These are phyloP conservation scores for Candida multigemmis DNA, from an alignment of 805 yeast species.

Conservation along the genomic window DNA sequence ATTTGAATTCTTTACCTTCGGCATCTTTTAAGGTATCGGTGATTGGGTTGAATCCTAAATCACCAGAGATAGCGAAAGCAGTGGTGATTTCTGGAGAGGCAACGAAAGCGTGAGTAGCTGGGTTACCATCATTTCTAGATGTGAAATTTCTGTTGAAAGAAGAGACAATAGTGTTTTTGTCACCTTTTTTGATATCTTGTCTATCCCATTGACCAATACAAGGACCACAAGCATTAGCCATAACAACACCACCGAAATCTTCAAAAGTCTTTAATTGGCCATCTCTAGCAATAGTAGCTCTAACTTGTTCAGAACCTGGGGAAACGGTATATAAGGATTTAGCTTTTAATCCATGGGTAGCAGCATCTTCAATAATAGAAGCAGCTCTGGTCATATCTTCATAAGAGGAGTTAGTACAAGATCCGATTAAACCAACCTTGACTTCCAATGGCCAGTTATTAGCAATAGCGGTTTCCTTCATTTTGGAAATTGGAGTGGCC, in stretches of 20 bases:
- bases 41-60: conserved; percentile 91
- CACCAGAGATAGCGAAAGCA: conserved; percentile 93
- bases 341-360: conserved; percentile 81
- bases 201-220: conserved; percentile 99
- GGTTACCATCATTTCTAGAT: conserved; percentile 97
- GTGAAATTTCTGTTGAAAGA: conserved; percentile 98
- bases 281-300: conserved; percentile 97
- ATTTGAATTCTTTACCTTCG: conserved; percentile 85
- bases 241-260: conserved; percentile 86
- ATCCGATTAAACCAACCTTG: conserved; percentile 93
- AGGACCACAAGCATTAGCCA: conserved; percentile 99
- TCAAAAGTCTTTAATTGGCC: conserved; percentile 84
- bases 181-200: conserved; percentile 84
- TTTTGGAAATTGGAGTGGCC: conserved; percentile 87
- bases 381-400: conserved; percentile 98
- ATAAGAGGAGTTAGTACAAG: conserved; percentile 97
- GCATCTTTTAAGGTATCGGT: conserved; percentile 82
- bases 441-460: conserved; percentile 92
- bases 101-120: conserved; percentile 92
- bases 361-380: conserved; percentile 86
- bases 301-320: conserved; percentile 97
- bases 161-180: conserved; percentile 92
- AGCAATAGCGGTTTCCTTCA: conserved; percentile 73
- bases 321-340: conserved; percentile 90
- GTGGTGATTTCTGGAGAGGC: conserved; percentile 96